Evolutionary conservation across 2,329 filamentous ascomycete species (phyloP), one percentile per base, ranked within the genome.

Genomic region (Aspergillus pseudonomiae): DNA sequence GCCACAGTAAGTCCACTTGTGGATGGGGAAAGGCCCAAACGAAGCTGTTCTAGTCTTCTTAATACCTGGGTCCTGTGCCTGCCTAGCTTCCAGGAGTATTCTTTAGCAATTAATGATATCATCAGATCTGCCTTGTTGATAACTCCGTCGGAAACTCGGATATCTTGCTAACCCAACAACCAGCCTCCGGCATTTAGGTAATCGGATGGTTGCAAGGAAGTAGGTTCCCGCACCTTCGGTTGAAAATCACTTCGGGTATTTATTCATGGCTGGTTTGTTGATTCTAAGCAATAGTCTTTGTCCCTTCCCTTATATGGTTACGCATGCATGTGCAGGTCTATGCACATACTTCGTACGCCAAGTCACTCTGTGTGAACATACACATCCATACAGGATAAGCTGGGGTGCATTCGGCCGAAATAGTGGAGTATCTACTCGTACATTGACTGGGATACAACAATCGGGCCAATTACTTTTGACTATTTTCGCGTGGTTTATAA

Each of bases 341-440:
- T 14, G 9, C 21, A 34, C 21, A 34, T 36, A 39, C 24, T 28
- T 28, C 26, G 16, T 26, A 39, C n/a, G 9, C 28, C 26, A 10
- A 54, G 26, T 34, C 10, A 36, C 9, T 36, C 32, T 55, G 26
- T 24, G 14, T 9, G 30, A 6, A 28, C n/a, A 16, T 53, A n/a
- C 21, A 12, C 4, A 21, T 36, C 14, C 19, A 24, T 36, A 16
- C 12, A 55, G 21, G 32, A 7, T 39, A 24, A 10, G n/a, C 34
- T 55, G 32, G 60, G n/a, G 16, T 26, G 30, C n/a, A 21, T 57
- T 65, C 65, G 65, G 63, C 63, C 63, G 63, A 65, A 62, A 62
- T 41, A 52, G 63, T 63, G 63, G 61, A 58, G 54, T 48, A 34
- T 24, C 4, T 32, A 11, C 21, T 24, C 9, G 19, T 24, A 46